Evolutionary conservation across 1,139 yeast genomes (phyloP).

Genomic region (Sugiyamaella novakii): DNA sequence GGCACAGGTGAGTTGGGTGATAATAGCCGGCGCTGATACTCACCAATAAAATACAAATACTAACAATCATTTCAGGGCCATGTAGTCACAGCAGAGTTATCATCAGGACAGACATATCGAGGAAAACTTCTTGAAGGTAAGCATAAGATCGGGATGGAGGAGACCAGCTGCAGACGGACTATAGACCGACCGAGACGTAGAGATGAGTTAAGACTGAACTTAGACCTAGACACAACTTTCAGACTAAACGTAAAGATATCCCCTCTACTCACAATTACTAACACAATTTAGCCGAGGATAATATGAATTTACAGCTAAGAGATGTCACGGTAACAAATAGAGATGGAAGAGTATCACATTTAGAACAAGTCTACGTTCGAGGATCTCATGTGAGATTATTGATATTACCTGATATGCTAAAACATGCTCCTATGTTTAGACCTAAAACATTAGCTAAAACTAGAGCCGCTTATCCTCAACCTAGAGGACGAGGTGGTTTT

Average conservation of each 20-base stretch:
- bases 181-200: not conserved
- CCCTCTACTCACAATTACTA: constrained; percentile 1
- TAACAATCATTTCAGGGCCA: constrained; percentile 59
- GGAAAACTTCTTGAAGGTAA: constrained; percentile 78
- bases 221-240: too few species aligned
- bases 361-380: constrained; percentile 85
- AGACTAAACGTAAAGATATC: too few species aligned
- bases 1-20: constrained; percentile 54
- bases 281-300: constrained; percentile 59
- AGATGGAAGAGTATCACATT: constrained; percentile 73
- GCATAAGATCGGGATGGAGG: constrained; percentile 18
- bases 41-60: not conserved
- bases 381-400: constrained; percentile 89
- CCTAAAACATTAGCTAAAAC: constrained; percentile 40
- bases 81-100: constrained; percentile 75
- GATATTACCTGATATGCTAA: constrained; percentile 82
- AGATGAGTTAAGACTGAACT: too few species aligned
- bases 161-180: not conserved
- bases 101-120: constrained; percentile 82
- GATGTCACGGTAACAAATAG: constrained; percentile 80
- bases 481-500: constrained; percentile 32
- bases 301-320: constrained; percentile 85
- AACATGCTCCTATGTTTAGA: constrained; percentile 80
- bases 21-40: not conserved
- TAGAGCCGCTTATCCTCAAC: constrained; percentile 30